These are phyloP conservation scores for Kwoniella botswanensis DNA, from an alignment of 768 basidiomycete genomes.

Conservation along the genomic window DNA sequence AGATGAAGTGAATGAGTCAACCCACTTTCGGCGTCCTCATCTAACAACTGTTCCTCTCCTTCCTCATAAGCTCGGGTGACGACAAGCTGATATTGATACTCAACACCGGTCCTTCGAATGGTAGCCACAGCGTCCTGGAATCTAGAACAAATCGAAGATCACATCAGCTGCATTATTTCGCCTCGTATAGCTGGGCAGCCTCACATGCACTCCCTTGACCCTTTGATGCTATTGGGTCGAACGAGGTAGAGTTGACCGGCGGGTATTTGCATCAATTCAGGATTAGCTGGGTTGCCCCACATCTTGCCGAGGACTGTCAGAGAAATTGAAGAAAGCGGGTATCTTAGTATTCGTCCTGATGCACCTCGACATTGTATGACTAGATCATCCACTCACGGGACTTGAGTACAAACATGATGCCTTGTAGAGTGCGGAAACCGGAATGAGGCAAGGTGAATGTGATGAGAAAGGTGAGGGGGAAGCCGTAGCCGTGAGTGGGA, in stretches of 20 bases:
- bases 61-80: slow-evolving; percentile 97
- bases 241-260: slow-evolving; percentile 89
- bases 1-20: not conserved
- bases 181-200: slow-evolving; percentile 54
- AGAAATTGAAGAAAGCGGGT: not conserved
- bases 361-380: not conserved
- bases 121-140: slow-evolving; percentile 96
- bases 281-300: slow-evolving; percentile 93
- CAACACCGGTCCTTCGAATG: slow-evolving; percentile 75
- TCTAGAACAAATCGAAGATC: slow-evolving; percentile 60
- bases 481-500: too few relatives aligned
- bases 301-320: slow-evolving; percentile 84
- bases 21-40: slow-evolving; percentile 72
- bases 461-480: not conserved
- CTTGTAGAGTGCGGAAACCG: not conserved
- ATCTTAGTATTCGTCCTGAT: too few relatives aligned
- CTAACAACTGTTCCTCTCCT: slow-evolving; percentile 90
- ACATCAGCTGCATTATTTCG: not conserved
- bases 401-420: slow-evolving; percentile 56
- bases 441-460: not conserved
- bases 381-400: slow-evolving; percentile 49
- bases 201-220: slow-evolving; percentile 96
- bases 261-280: slow-evolving; percentile 92
- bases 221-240: slow-evolving; percentile 86
- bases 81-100: slow-evolving; percentile 80